Conservation (phyloP, 805 yeast species). For the Grigorovia transvaalensis region DNA sequence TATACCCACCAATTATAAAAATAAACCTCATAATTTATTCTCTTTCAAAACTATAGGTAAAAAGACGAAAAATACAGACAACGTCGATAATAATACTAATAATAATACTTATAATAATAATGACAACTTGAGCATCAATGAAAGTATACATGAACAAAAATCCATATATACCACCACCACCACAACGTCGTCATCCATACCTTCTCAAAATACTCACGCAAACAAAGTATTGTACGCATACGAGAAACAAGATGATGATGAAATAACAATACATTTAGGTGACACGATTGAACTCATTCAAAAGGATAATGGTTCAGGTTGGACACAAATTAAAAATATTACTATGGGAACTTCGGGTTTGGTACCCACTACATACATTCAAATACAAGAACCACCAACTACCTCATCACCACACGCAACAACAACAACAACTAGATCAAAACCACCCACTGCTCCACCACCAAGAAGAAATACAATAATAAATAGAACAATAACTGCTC, state of each 20-base stretch:
- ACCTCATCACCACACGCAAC: no score
- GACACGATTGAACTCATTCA: constrained; percentile 50
- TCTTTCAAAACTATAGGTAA: not conserved
- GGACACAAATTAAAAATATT: constrained; percentile 60
- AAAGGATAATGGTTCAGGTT: constrained; percentile 83
- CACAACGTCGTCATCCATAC: not conserved
- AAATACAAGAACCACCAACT: constrained; percentile 27
- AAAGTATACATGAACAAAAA: not conserved
- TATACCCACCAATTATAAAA: constrained; percentile 12
- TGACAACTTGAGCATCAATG: not conserved
- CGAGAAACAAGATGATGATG: constrained; percentile 64
- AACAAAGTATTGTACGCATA: constrained; percentile 55
- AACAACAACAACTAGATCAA: constrained; percentile 28
- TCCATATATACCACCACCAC: not conserved
- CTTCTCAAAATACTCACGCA: not conserved
- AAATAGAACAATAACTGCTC: constrained; percentile 46
- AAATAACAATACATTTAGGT: constrained; percentile 50
- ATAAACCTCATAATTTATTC: constrained; percentile 11
- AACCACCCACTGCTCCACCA: constrained; percentile 64
- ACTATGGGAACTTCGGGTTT: constrained; percentile 46
- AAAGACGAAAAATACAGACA: not conserved
- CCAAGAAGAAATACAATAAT: constrained; percentile 51
- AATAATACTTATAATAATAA: not conserved
- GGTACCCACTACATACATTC: constrained; percentile 77
- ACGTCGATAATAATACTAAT: not conserved